These are phyloP conservation scores for Chaetomium fimeti DNA, from an alignment of 495 filamentous ascomycete species.

Conservation along the genomic window DNA sequence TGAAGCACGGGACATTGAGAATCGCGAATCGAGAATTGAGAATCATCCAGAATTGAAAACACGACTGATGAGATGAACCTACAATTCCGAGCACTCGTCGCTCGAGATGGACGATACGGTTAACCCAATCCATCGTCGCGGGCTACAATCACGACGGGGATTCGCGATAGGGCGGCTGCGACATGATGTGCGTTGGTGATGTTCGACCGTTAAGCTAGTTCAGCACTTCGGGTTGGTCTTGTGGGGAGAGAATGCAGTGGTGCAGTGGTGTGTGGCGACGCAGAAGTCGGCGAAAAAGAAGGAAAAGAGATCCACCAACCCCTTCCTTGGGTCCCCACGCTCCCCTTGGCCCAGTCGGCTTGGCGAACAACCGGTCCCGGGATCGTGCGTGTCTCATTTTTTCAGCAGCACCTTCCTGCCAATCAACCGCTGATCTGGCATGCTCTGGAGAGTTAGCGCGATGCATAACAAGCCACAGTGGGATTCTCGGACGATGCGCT, in stretches of 20 bases:
- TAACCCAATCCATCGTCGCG: constrained; percentile 15
- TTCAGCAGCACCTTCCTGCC: constrained; percentile 10
- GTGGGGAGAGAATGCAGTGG: no score
- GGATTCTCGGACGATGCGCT: not conserved
- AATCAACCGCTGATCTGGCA: constrained; percentile 14
- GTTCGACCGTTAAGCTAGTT: not conserved
- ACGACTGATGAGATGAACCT: not conserved
- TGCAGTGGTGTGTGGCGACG: no score
- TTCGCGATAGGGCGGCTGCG: not conserved
- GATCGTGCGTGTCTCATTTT: constrained; percentile 20
- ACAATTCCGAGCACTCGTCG: constrained; percentile 8
- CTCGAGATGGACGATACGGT: constrained; percentile 5
- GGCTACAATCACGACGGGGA: constrained; percentile 7
- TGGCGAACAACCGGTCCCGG: not conserved
- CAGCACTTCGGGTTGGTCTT: not conserved
- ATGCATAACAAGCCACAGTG: not conserved
- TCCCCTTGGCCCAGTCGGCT: not conserved
- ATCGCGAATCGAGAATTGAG: no score
- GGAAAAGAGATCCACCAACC: no score
- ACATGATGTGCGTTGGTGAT: constrained; percentile 7
- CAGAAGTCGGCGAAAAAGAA: no score
- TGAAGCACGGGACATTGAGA: no score
- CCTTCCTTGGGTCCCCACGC: not conserved
- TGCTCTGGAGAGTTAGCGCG: constrained; percentile 3
- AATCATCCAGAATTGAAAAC: no score